Evolutionary conservation across 2,329 filamentous ascomycete species (phyloP), one percentile per base, ranked within the genome.

Genomic region (Dactylellina parvicollis): DNA sequence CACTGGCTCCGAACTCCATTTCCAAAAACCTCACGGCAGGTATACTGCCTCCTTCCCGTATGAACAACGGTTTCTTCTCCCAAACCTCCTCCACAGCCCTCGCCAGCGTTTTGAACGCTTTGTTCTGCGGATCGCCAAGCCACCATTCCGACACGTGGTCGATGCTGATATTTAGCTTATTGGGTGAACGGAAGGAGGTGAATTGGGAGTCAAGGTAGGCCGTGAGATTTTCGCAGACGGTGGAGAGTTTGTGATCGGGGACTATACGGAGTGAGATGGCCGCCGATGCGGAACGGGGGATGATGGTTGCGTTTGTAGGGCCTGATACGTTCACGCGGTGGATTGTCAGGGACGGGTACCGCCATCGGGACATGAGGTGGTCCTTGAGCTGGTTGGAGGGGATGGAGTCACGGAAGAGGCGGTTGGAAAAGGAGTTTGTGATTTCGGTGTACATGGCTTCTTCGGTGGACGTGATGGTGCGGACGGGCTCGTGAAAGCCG

Each of bases 61-160:
- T 99, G 80, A 96, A 98, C 2, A 99, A 84, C 0, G 93, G 94
- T 77, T 89, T 90, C 5, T 76, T 71, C 55, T 65, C 88, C 95
- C 95, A 99, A 0, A 90, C 92, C 46, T 90, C 87, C 78, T 93
- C 87, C 55, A 98, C 90, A 0, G 93, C 95, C 70, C 89, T 85
- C 76, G 96, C 92, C 0, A 99, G 86, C 0, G 92, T 96, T 75
- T 89, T 87, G 81, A 97, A 99, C 69, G 98, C 93, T 76, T 92
- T 88, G 76, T 96, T 97, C 52, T 88, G 88, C 2, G 92, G 92
- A 77, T 97, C 92, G 12, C 95, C 94, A 0, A 99, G 87, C 95
- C 95, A 99, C 0, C 95, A 92, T 79, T 99, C 95, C 0, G 95
- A 94, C 81, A 91, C 90, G 79, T 97, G 95, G 76, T 96, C 92